These are phyloP conservation scores for Beta macrorhiza DNA, from an alignment of 179 eudicot species.

Conservation along the genomic window DNA sequence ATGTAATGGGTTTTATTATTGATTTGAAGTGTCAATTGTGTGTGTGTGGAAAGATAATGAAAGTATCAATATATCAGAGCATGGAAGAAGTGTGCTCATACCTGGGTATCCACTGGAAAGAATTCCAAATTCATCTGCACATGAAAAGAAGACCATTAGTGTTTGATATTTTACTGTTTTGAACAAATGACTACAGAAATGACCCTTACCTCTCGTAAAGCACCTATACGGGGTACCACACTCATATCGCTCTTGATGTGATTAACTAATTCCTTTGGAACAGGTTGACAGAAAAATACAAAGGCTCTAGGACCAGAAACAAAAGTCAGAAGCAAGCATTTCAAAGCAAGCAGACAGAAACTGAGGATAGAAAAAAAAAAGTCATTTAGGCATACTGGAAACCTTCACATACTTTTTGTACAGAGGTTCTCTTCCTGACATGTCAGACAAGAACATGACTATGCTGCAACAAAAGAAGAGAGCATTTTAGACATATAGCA, in stretches of 20 bases:
- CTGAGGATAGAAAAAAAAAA: background rate
- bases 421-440: slow-evolving; percentile 99
- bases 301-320: slow-evolving; percentile 60
- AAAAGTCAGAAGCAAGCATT: slow-evolving; percentile 13
- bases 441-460: slow-evolving; percentile 95
- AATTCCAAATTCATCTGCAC: slow-evolving; percentile 97
- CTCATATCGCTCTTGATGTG: slow-evolving; percentile 82
- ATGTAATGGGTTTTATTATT: too few species aligned
- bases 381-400: slow-evolving; percentile 8
- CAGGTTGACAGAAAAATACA: slow-evolving; percentile 82
- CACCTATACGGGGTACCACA: slow-evolving; percentile 93
- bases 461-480: slow-evolving; percentile 56
- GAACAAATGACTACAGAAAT: slow-evolving; percentile 2
- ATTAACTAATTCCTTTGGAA: slow-evolving; percentile 67
- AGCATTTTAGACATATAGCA: slow-evolving; percentile 15
- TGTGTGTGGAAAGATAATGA: background rate
- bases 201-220: slow-evolving; percentile 78
- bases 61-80: background rate
- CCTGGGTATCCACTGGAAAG: slow-evolving; percentile 90
- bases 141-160: background rate
- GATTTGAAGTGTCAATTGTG: background rate
- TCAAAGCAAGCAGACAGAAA: slow-evolving; percentile 9
- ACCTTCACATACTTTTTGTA: slow-evolving; percentile 73
- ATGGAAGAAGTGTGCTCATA: slow-evolving; percentile 26
- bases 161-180: background rate